A percentile compares a stretch with the other conserved stretches of the same genome.
Conservation (phyloP, 2,329 filamentous ascomycete species). For the Paraconiothyrium sp. region DNA sequence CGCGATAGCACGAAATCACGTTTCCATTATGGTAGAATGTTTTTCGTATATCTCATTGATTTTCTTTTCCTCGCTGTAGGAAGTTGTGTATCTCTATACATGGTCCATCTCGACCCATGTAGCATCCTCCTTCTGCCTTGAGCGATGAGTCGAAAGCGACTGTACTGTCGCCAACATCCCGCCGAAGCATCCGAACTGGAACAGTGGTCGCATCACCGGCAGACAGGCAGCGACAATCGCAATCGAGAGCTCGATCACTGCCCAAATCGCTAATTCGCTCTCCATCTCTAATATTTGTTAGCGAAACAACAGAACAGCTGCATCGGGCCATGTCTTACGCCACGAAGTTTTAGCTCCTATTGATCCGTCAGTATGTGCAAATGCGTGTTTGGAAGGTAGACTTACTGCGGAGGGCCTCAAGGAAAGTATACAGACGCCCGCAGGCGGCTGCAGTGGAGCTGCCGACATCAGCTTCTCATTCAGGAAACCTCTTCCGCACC, state of each 20-base stretch:
- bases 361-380: neutral
- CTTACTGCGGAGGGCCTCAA: slow-evolving; percentile 1
- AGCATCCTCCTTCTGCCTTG: neutral
- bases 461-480: neutral
- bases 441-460: slow-evolving; percentile 12
- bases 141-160: neutral
- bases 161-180: neutral
- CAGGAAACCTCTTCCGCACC: neutral
- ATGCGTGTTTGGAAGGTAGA: neutral
- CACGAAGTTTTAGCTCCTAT: neutral
- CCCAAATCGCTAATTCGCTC: slow-evolving; percentile 13
- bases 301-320: neutral
- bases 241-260: slow-evolving; percentile 12
- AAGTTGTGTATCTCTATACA: neutral
- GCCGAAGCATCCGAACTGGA: neutral
- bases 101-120: neutral
- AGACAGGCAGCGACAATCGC: slow-evolving; percentile 15
- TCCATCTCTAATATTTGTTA: slow-evolving; percentile 4
- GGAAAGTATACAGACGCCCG: slow-evolving; percentile 9
- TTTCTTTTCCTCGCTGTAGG: neutral
- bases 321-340: neutral
- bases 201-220: slow-evolving; percentile 8
- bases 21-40: no score
- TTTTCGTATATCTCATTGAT: no score
- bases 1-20: no score